phyloP scores from a whole-genome alignment of 495 filamentous ascomycete genomes.

The Talaromyces thailandensis region DNA sequence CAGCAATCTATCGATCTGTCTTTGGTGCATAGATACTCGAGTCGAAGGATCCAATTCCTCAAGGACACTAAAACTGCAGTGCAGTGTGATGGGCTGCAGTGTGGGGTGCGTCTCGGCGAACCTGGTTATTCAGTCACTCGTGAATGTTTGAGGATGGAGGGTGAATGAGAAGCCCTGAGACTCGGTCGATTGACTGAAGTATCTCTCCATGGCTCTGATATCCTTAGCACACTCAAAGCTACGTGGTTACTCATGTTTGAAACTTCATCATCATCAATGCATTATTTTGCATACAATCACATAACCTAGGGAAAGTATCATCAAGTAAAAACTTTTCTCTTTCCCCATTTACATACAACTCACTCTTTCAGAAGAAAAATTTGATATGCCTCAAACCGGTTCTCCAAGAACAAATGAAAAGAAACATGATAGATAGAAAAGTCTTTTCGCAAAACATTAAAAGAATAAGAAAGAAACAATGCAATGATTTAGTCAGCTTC shows the following conservation, averaged over 20 bases:
- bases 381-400: background rate
- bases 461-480: background rate
- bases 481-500: conserved; percentile 6
- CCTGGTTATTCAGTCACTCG: background rate
- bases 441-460: background rate
- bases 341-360: background rate
- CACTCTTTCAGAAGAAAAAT: background rate
- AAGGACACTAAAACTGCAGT: background rate
- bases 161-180: background rate
- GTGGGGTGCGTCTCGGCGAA: background rate
- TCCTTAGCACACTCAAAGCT: background rate
- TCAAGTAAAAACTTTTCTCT: background rate
- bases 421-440: background rate
- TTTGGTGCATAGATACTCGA: background rate
- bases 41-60: background rate
- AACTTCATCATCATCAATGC: background rate
- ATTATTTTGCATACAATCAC: background rate
- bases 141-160: too few relatives aligned
- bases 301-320: background rate
- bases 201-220: background rate
- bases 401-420: conserved; percentile 2
- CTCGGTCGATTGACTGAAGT: background rate
- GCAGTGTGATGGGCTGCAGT: background rate
- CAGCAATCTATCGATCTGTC: background rate
- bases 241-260: background rate